These are phyloP conservation scores for Echinosophora koreensis DNA, from an alignment of 306 rosid species.

Conservation along the genomic window DNA sequence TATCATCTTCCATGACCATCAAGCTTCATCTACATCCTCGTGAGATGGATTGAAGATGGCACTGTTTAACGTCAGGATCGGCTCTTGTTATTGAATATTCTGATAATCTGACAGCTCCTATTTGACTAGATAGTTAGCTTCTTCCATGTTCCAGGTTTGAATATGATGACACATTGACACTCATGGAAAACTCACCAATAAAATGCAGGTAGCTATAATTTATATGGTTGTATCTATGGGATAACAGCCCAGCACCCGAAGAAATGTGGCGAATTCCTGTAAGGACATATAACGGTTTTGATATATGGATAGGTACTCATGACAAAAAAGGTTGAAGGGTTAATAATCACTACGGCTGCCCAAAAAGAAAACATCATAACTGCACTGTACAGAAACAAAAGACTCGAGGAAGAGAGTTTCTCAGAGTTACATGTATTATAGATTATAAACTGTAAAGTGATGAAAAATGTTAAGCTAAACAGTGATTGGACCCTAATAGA, in stretches of 20 bases:
- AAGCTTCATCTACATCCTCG: neutral
- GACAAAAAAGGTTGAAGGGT: conserved; percentile 13
- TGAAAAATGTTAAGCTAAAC: neutral
- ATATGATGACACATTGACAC: conserved; percentile 24
- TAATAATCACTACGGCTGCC: neutral
- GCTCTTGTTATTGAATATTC: conserved; percentile 13
- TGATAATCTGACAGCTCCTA: conserved; percentile 28
- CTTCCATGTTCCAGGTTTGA: conserved; percentile 16
- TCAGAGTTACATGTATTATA: neutral
- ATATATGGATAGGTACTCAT: conserved; percentile 5
- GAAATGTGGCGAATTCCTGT: conserved; percentile 70
- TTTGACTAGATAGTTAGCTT: conserved; percentile 32
- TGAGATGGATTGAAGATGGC: neutral
- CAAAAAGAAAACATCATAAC: too few relatives aligned
- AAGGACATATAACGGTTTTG: conserved; percentile 27
- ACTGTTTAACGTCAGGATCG: conserved; percentile 27
- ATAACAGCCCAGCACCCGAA: conserved; percentile 70
- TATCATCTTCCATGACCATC: conserved; percentile 12
- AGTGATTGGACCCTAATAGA: neutral
- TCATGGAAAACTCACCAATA: conserved; percentile 32
- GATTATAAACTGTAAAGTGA: neutral
- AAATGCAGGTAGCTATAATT: conserved; percentile 1
- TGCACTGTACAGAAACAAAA: neutral
- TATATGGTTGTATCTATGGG: conserved; percentile 57
- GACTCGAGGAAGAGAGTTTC: neutral